Percentiles rank a stretch among this genome's conserved stretches.
phyloP scores from a whole-genome alignment of 2,329 filamentous ascomycete species.

The Trichoderma sp. region DNA sequence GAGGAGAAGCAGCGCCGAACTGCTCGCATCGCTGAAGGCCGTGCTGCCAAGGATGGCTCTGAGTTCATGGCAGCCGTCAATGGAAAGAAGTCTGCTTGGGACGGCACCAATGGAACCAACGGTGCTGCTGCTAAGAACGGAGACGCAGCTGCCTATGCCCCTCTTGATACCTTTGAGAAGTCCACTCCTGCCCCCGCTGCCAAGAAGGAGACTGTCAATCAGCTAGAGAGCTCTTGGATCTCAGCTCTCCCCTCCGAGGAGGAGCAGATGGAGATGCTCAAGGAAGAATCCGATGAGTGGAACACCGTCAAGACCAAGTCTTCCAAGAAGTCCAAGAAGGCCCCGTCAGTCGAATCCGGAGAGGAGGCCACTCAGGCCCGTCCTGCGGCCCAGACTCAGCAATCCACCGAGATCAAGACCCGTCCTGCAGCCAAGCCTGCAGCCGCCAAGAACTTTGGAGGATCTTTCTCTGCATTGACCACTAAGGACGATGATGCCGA shows the following conservation, averaged over 20 bases:
- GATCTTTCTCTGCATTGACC: conserved; percentile 54
- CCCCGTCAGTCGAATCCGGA: conserved; percentile 39
- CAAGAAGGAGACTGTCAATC: conserved; percentile 39
- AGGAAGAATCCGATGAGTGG: conserved; percentile 57
- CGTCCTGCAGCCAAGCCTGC: conserved; percentile 37
- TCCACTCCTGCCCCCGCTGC: conserved; percentile 34
- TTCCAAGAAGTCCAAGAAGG: conserved; percentile 47
- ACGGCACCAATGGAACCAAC: conserved; percentile 33
- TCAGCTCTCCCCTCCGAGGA: conserved; percentile 60
- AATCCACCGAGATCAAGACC: conserved; percentile 31
- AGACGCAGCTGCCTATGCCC: conserved; percentile 46
- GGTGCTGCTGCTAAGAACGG: conserved; percentile 33
- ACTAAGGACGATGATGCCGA: conserved; percentile 44
- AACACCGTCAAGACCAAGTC: conserved; percentile 56
- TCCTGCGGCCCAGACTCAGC: conserved; percentile 38
- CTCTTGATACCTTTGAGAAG: conserved; percentile 60
- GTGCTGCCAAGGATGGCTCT: conserved; percentile 78
- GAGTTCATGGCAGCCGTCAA: conserved; percentile 53
- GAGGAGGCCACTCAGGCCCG: conserved; percentile 38
- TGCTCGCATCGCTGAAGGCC: conserved; percentile 79
- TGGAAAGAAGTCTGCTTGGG: conserved; percentile 47
- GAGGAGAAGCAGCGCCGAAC: conserved; percentile 81
- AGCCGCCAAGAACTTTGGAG: conserved; percentile 43
- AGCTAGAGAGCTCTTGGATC: conserved; percentile 48
- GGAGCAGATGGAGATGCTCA: conserved; percentile 61